A percentile compares a stretch with the other conserved stretches of the same genome.
These are phyloP conservation scores for Bipolaris oryzae DNA, from an alignment of 2,329 filamentous ascomycete genomes.

Conservation along the genomic window DNA sequence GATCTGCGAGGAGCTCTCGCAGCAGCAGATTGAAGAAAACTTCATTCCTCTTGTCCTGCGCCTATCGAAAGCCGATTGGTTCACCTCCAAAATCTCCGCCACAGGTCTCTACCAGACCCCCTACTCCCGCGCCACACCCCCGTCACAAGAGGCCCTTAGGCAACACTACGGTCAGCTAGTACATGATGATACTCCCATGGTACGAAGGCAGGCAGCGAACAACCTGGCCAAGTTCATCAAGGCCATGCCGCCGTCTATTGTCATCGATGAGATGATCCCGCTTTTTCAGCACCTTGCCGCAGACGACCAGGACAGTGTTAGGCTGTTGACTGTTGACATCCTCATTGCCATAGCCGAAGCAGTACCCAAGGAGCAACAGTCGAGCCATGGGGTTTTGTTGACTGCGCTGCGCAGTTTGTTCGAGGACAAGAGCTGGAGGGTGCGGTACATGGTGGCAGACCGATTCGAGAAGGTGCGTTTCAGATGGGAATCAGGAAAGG, in stretches of 20 bases:
- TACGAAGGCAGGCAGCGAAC: constrained; percentile 93
- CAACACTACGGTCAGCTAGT: constrained; percentile 92
- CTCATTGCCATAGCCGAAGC: constrained; percentile 96
- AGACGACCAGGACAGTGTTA: constrained; percentile 97
- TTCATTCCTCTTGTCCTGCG: constrained; percentile 96
- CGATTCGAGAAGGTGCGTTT: constrained; percentile 86
- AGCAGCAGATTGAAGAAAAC: constrained; percentile 93
- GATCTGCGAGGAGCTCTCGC: constrained; percentile 90
- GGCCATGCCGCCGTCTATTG: constrained; percentile 88
- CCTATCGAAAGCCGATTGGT: constrained; percentile 99
- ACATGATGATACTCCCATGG: constrained; percentile 99
- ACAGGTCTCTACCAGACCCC: constrained; percentile 93
- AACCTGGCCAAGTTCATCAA: constrained; percentile 98
- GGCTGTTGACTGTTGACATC: constrained; percentile 93
- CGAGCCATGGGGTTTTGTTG: constrained; percentile 90
- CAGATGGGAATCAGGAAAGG: constrained; percentile 12
- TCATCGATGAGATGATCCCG: constrained; percentile 98
- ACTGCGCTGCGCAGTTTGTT: constrained; percentile 91
- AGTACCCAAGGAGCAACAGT: constrained; percentile 96
- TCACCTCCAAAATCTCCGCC: constrained; percentile 98
- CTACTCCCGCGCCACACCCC: constrained; percentile 86
- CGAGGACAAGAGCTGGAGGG: constrained; percentile 99
- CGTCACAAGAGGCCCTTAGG: constrained; percentile 88
- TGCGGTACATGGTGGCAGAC: constrained; percentile 99
- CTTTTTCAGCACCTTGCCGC: constrained; percentile 95